phyloP scores from a whole-genome alignment of 2,329 filamentous ascomycete genomes.

The Fusarium nisikadoi region DNA sequence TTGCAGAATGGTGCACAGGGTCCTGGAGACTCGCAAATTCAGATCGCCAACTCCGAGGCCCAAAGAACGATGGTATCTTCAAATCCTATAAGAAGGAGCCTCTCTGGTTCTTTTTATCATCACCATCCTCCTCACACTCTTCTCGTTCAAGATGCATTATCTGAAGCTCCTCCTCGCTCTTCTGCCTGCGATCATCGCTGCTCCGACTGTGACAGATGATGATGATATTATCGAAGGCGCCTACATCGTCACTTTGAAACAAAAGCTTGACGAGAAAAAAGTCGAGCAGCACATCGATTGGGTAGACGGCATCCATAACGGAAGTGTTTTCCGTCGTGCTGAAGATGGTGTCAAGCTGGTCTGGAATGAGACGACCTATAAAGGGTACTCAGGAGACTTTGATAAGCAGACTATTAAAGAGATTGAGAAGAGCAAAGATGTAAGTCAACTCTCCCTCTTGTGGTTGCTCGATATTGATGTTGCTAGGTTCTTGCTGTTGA shows the following conservation, averaged over 20 bases:
- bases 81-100: constrained; percentile 8
- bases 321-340: constrained; percentile 48
- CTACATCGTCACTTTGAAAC: constrained; percentile 60
- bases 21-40: background rate
- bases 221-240: constrained; percentile 49
- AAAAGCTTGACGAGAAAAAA: constrained; percentile 45
- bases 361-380: constrained; percentile 47
- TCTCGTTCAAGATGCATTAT: constrained; percentile 29
- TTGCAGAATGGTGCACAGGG: constrained; percentile 20
- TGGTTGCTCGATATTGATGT: background rate
- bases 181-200: constrained; percentile 31
- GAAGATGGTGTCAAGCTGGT: constrained; percentile 48
- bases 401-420: constrained; percentile 54
- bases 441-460: constrained; percentile 37
- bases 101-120: accelerated
- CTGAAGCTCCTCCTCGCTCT: constrained; percentile 33
- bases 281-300: constrained; percentile 50
- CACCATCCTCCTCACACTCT: background rate
- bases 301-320: constrained; percentile 47
- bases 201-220: constrained; percentile 1
- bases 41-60: background rate
- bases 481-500: constrained; percentile 49
- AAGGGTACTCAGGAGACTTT: constrained; percentile 58
- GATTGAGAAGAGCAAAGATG: constrained; percentile 54
- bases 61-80: background rate